A percentile compares a stretch with the other conserved stretches of the same genome.
These are phyloP conservation scores for Aspergillus funiculosus DNA, from an alignment of 495 filamentous ascomycete species.

Conservation along the genomic window DNA sequence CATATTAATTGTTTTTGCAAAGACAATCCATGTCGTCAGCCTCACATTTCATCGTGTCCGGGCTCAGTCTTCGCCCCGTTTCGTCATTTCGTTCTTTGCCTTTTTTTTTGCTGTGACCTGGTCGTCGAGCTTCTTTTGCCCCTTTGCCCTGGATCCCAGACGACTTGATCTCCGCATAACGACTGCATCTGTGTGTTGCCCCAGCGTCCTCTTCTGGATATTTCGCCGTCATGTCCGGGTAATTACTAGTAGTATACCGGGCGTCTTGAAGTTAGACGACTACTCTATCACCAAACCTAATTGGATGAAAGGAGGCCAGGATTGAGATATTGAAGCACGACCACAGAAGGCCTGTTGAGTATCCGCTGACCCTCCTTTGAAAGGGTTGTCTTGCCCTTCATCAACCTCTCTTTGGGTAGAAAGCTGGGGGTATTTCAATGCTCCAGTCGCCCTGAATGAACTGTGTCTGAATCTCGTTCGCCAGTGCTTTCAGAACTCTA, in stretches of 20 bases:
- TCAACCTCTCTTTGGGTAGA: neutral
- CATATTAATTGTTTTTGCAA: neutral
- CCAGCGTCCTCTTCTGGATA: neutral
- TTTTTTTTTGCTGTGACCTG: neutral
- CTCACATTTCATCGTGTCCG: slow-evolving; percentile 13
- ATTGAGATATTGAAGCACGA: slow-evolving; percentile 8
- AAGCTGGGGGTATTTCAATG: slow-evolving; percentile 5
- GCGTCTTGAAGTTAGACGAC: neutral
- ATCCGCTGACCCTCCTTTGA: slow-evolving; percentile 6
- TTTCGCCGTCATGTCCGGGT: neutral
- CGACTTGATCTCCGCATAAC: neutral
- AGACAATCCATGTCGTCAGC: slow-evolving; percentile 10
- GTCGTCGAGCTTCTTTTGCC: slow-evolving; percentile 4
- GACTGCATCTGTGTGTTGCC: neutral
- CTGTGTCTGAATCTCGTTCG: neutral
- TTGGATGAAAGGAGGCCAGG: slow-evolving; percentile 7
- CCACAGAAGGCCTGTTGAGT: neutral
- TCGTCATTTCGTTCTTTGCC: too few species aligned
- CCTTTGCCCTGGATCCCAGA: slow-evolving; percentile 3
- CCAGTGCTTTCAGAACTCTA: neutral
- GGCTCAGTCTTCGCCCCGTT: slow-evolving; percentile 8
- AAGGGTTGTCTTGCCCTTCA: slow-evolving; percentile 1
- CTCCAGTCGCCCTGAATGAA: neutral
- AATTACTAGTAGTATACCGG: slow-evolving; percentile 3
- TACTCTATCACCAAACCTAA: neutral